Base-by-base conservation (phyloP, 2,329 filamentous ascomycete genomes). In the Trichoderma guizhouense region DNA sequence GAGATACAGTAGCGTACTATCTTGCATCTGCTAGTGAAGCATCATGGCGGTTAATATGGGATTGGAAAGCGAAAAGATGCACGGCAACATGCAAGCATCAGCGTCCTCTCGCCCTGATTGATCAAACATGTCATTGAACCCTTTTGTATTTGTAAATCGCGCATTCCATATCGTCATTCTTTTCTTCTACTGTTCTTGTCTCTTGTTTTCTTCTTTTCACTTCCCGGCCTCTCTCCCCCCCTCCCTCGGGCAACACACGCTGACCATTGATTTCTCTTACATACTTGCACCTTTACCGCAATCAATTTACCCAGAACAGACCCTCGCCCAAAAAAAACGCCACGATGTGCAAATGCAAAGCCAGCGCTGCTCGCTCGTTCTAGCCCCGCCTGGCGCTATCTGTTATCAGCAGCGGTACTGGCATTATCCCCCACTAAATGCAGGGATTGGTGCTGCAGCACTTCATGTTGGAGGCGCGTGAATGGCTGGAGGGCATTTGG, bases 381-480 rank as follows among this genome's bases (percentile, higher is more conserved):
- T 68, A 47, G 69, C 60, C 60, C 61, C 61, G 26, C 61, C 8
- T 18, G 53, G 32, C 51, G 51, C 68, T 65, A 71, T 71, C 69
- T 65, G 69, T 71, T 65, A 64, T 71, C 69, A 71, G 11, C 34
- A 21, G 60, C 47, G 63, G 55, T 43, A 58, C 43, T 55, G 39
- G 57, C 55, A 14, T 7, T 5, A 14, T 62, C 60, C 69, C 69
- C 69, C 69, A 65, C 69, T 30, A 71, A 24, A 30, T 58, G 69
- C 69, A 71, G 69, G 69, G 69, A 71, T 71, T 21, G 43, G 55
- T 36, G 65, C 55, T 58, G 69, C 61, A 65, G 69, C 61, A 30
- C 43, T 65, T 67, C 64, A 67, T 67, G 64, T 51, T 51, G 55
- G 55, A 60, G 66, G 55, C 36, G 66, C 36, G 21, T 69, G 66